Evolutionary conservation across 2,329 filamentous ascomycete species (phyloP).

Genomic region (Aureobasidium zeae): DNA sequence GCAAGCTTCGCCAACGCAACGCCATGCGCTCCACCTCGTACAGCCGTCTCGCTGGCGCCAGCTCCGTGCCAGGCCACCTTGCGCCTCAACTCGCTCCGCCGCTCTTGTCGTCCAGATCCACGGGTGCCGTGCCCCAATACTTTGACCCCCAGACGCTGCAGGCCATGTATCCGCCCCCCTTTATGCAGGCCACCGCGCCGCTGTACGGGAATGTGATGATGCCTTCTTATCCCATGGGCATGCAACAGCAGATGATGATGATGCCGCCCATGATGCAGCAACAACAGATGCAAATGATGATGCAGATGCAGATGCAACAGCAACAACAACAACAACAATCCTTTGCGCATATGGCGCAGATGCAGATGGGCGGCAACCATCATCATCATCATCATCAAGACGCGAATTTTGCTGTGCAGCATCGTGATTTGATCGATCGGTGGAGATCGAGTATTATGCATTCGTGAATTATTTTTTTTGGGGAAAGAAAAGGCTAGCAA

Average conservation of each 20-base stretch:
- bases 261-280: background rate
- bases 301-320: constrained; percentile 14
- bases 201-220: background rate
- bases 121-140: constrained; percentile 2
- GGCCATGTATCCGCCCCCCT: background rate
- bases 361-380: constrained; percentile 1
- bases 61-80: background rate
- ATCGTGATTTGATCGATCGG: constrained; percentile 50
- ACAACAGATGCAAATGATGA: constrained; percentile 12
- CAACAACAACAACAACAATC: constrained; percentile 5
- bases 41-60: constrained; percentile 1
- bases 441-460: constrained; percentile 43
- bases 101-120: background rate
- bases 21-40: background rate
- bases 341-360: constrained; percentile 11
- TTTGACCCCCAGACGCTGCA: background rate
- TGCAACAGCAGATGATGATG: background rate
- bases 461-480: too few species aligned
- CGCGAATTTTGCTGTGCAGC: constrained; percentile 41
- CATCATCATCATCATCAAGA: too few species aligned
- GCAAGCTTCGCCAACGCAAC: constrained; percentile 11
- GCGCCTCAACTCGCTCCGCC: background rate
- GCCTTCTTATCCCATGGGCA: constrained; percentile 3
- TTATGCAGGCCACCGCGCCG: constrained; percentile 1
- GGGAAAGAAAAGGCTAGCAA: too few species aligned